A percentile compares a stretch with the other conserved stretches of the same genome.
Evolutionary conservation across 2,329 filamentous ascomycete species (phyloP).

Genomic region (Mycosphaerella sp.): DNA sequence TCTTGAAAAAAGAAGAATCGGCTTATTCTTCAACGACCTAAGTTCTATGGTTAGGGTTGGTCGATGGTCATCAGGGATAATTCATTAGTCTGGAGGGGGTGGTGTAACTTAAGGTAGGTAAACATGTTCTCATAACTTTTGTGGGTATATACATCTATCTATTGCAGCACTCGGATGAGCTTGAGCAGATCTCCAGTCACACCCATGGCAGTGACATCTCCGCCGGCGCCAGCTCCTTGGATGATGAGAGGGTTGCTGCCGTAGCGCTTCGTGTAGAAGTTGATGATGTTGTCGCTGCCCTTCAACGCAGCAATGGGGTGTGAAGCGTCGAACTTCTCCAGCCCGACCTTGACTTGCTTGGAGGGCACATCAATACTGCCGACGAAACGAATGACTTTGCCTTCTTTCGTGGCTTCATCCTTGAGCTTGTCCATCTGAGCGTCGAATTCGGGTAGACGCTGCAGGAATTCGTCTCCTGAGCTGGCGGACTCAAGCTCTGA

Average conservation of each 20-base stretch:
- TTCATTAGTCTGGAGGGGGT: neutral
- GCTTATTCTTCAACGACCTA: too few species aligned
- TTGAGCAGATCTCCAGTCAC: conserved; percentile 92
- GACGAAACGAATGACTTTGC: conserved; percentile 90
- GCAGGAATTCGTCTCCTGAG: conserved; percentile 80
- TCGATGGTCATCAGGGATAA: neutral
- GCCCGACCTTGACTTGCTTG: conserved; percentile 79
- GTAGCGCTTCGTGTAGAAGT: conserved; percentile 95
- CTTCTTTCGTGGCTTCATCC: conserved; percentile 72
- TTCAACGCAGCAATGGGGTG: conserved; percentile 91
- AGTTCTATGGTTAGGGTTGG: too few species aligned
- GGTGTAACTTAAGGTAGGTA: too few species aligned
- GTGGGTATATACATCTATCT: conserved; percentile 7
- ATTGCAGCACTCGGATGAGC: conserved; percentile 62
- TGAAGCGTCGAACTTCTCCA: conserved; percentile 75
- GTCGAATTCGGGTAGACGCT: conserved; percentile 74
- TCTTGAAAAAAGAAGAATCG: too few species aligned
- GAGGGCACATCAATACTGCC: conserved; percentile 82
- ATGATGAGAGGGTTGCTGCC: conserved; percentile 86
- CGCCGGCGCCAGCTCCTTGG: conserved; percentile 85
- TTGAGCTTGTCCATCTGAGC: conserved; percentile 85
- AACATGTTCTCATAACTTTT: neutral
- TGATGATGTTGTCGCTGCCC: conserved; percentile 98
- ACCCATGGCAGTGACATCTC: conserved; percentile 95
- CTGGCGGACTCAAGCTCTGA: conserved; percentile 70